Evolutionary conservation across 1,284 basidiomycete species (phyloP).

Genomic region (Moesziomyces parantarcticus): DNA sequence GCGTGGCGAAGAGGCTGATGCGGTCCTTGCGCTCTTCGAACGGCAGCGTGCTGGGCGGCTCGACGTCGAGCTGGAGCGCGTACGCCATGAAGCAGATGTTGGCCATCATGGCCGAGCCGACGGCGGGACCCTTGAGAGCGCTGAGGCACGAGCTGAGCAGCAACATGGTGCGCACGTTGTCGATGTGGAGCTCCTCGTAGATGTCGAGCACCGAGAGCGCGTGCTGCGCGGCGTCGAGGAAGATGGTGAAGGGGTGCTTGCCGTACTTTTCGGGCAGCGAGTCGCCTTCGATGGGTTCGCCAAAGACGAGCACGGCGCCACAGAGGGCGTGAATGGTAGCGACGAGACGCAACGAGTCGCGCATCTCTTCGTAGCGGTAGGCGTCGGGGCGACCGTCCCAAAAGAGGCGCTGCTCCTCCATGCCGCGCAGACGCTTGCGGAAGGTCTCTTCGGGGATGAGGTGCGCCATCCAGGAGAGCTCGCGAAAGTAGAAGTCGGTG

Average conservation of each 20-base stretch:
- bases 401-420: constrained; percentile 32
- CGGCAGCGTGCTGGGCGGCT: constrained; percentile 50
- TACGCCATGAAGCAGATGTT: constrained; percentile 52
- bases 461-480: constrained; percentile 49
- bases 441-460: constrained; percentile 43
- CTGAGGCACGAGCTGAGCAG: constrained; percentile 34
- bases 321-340: constrained; percentile 45
- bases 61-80: constrained; percentile 53
- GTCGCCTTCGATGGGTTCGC: constrained; percentile 34
- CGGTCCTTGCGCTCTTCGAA: constrained; percentile 46
- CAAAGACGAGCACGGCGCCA: constrained; percentile 32
- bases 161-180: constrained; percentile 50
- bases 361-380: constrained; percentile 32
- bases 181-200: constrained; percentile 54
- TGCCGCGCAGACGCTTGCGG: constrained; percentile 12
- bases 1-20: constrained; percentile 45
- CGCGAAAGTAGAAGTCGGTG: constrained; percentile 40
- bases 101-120: constrained; percentile 41
- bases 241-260: constrained; percentile 36
- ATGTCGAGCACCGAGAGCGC: constrained; percentile 52
- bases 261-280: constrained; percentile 21
- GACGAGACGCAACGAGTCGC: constrained; percentile 38
- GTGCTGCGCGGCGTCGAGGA: constrained; percentile 48
- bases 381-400: constrained; percentile 36
- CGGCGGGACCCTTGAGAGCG: constrained; percentile 42